These are phyloP conservation scores for Oehlia diaphana DNA, from an alignment of 192 early-diverging fungal species.

Conservation along the genomic window DNA sequence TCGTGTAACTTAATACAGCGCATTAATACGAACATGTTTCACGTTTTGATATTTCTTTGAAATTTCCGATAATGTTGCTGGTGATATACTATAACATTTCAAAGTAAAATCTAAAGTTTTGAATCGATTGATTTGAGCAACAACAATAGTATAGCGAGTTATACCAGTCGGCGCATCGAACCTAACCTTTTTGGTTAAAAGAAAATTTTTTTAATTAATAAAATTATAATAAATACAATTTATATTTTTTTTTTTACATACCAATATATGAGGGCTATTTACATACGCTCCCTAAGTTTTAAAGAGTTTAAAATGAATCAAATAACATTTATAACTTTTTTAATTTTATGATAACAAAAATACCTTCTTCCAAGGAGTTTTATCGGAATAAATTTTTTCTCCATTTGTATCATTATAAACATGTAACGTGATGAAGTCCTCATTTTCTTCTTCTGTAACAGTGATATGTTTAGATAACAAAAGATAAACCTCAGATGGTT, in stretches of 20 bases:
- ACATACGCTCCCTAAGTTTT: constrained; percentile 76
- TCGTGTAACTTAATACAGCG: background rate
- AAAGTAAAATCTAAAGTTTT: constrained; percentile 76
- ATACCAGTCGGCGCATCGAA: constrained; percentile 62
- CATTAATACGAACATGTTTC: constrained; percentile 45
- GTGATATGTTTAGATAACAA: constrained; percentile 84
- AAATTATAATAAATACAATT: background rate
- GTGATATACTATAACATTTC: constrained; percentile 64
- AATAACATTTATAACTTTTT: background rate
- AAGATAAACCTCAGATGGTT: constrained; percentile 67
- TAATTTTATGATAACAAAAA: background rate
- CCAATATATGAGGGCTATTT: constrained; percentile 82
- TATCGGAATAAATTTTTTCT: constrained; percentile 66
- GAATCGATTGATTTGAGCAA: constrained; percentile 76
- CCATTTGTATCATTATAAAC: constrained; percentile 73
- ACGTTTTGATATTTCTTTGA: constrained; percentile 58
- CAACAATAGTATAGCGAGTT: constrained; percentile 71
- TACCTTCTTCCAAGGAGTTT: constrained; percentile 48
- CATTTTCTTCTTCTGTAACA: constrained; percentile 80
- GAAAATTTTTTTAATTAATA: background rate
- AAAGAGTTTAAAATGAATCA: background rate
- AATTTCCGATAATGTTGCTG: constrained; percentile 63
- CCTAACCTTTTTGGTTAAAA: constrained; percentile 42
- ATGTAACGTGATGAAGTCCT: constrained; percentile 86
- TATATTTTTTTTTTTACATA: constrained; percentile 35